Conservation (phyloP, 768 basidiomycete genomes). For the Podaxis pistillaris region DNA sequence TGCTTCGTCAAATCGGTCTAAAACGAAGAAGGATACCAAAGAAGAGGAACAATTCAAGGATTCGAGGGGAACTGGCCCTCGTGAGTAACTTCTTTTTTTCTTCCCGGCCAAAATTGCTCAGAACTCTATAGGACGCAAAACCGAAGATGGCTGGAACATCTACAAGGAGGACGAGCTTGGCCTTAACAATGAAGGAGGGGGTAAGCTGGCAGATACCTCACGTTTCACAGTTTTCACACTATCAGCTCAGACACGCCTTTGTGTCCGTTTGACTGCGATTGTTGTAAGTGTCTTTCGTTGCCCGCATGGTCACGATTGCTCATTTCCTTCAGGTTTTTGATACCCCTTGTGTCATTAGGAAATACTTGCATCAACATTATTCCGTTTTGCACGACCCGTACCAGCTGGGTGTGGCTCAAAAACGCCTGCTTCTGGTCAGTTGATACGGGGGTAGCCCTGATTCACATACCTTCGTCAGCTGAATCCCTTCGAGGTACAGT, state of each 20-base stretch:
- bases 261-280: constrained; percentile 89
- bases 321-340: neutral
- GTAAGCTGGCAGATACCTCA: constrained; percentile 38
- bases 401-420: neutral
- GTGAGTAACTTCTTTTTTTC: constrained; percentile 41
- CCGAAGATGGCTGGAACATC: constrained; percentile 76
- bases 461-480: neutral
- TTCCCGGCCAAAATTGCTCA: constrained; percentile 14
- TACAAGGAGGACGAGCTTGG: constrained; percentile 85
- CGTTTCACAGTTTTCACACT: constrained; percentile 22
- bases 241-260: constrained; percentile 64
- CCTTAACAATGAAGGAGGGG: constrained; percentile 66
- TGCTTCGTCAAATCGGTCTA: constrained; percentile 10
- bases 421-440: neutral
- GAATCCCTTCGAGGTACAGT: neutral
- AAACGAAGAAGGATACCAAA: constrained; percentile 26
- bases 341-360: neutral
- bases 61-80: constrained; percentile 69
- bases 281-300: constrained; percentile 54
- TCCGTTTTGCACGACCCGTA: neutral
- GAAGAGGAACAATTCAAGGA: constrained; percentile 61
- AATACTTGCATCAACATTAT: neutral
- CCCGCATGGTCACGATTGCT: constrained; percentile 24
- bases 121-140: constrained; percentile 60
- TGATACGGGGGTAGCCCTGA: neutral